These are phyloP conservation scores for Dactylonectria macrodidyma DNA, from an alignment of 2,329 filamentous ascomycete genomes.

Conservation along the genomic window DNA sequence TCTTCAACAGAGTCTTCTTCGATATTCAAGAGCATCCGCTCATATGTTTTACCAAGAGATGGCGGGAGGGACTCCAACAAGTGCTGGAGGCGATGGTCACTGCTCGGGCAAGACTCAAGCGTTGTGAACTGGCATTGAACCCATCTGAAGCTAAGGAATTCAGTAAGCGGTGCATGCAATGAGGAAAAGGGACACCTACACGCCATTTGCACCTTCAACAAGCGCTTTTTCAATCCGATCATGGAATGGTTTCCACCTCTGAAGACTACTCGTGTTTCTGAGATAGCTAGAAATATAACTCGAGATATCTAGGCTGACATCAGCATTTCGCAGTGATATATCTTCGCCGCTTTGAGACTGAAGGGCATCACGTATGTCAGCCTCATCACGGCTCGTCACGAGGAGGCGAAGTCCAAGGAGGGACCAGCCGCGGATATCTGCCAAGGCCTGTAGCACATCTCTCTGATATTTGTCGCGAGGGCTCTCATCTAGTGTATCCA, in stretches of 20 bases:
- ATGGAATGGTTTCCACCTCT: conserved; percentile 21
- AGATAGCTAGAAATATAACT: conserved; percentile 26
- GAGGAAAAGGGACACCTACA: conserved; percentile 2
- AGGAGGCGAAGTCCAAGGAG: conserved; percentile 48
- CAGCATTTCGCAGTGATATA: conserved; percentile 20
- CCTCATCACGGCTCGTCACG: conserved; percentile 53
- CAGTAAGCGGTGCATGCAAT: not conserved
- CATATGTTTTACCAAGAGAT: conserved; percentile 48
- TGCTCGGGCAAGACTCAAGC: conserved; percentile 29
- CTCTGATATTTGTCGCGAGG: conserved; percentile 43
- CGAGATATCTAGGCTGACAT: conserved; percentile 26
- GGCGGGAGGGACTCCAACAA: conserved; percentile 47
- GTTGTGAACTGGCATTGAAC: conserved; percentile 41
- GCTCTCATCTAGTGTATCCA: conserved; percentile 58
- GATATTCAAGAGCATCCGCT: conserved; percentile 32
- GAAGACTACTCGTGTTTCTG: conserved; percentile 19
- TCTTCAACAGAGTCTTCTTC: not conserved
- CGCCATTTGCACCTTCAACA: conserved; percentile 17
- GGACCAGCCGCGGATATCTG: conserved; percentile 43
- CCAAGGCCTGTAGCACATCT: conserved; percentile 46
- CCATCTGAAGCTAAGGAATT: conserved; percentile 42
- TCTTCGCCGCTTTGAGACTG: not conserved
- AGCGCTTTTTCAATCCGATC: conserved; percentile 22
- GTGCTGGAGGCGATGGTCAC: conserved; percentile 34
- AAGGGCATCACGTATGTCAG: conserved; percentile 45